Evolutionary conservation across 768 basidiomycete species (phyloP).

Genomic region (Postia placenta): DNA sequence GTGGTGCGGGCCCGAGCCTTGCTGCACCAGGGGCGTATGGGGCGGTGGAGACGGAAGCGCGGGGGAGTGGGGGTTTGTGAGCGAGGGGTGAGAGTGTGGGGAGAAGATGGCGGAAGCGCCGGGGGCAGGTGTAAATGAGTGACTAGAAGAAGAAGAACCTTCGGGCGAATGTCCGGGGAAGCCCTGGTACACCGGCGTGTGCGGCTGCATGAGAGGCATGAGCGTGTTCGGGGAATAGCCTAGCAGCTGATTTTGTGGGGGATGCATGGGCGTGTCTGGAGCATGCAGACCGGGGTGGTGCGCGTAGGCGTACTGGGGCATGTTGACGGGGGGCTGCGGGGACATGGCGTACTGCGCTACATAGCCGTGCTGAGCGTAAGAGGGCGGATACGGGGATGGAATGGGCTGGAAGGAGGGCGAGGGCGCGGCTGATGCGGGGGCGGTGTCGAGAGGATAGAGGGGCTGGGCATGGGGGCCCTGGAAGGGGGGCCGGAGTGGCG

Average conservation of each 20-base stretch:
- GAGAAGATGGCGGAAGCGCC: constrained; percentile 13
- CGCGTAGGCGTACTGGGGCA: constrained; percentile 24
- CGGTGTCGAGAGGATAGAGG: constrained; percentile 17
- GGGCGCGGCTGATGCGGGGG: constrained; percentile 18
- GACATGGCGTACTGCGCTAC: constrained; percentile 44
- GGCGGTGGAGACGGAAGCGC: constrained; percentile 19
- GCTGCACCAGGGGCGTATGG: constrained; percentile 11
- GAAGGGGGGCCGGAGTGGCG: constrained; percentile 14
- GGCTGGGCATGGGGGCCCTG: constrained; percentile 10
- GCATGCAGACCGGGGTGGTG: constrained; percentile 30
- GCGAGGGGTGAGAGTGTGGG: constrained; percentile 6
- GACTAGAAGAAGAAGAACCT: constrained; percentile 21
- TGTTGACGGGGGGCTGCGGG: constrained; percentile 24
- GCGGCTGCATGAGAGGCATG: constrained; percentile 32
- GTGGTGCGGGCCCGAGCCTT: constrained; percentile 10
- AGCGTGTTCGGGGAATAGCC: constrained; percentile 29
- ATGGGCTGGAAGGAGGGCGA: constrained; percentile 20
- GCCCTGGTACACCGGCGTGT: constrained; percentile 31
- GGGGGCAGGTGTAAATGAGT: constrained; percentile 15
- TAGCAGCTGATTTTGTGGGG: constrained; percentile 28
- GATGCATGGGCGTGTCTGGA: constrained; percentile 31
- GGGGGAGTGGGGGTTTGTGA: constrained; percentile 8
- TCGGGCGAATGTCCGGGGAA: constrained; percentile 32
- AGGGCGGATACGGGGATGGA: constrained; percentile 12
- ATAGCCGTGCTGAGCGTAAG: constrained; percentile 19